These are phyloP conservation scores for Podospora pseudoanserina DNA, from an alignment of 495 filamentous ascomycete genomes.

Conservation along the genomic window DNA sequence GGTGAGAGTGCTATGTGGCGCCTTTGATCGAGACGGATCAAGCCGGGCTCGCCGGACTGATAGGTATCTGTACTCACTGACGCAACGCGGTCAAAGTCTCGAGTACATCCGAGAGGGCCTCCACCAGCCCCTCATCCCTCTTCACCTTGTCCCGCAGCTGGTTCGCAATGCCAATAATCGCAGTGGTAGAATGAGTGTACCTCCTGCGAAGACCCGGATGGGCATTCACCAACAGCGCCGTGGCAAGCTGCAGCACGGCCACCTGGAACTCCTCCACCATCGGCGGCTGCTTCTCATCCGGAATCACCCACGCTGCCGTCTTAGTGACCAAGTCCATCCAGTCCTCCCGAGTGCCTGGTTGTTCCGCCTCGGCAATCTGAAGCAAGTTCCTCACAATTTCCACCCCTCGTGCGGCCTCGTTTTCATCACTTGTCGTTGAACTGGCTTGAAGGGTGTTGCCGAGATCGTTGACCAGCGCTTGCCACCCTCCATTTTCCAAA, in stretches of 20 bases:
- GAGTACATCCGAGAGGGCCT: background rate
- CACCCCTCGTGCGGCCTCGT: slow-evolving; percentile 42
- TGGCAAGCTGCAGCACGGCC: slow-evolving; percentile 49
- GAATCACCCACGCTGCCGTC: slow-evolving; percentile 36
- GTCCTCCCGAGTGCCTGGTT: slow-evolving; percentile 37
- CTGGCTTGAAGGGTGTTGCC: slow-evolving; percentile 32
- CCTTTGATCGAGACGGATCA: background rate
- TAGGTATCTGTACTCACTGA: background rate
- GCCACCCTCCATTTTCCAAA: slow-evolving; percentile 47
- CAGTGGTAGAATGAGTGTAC: slow-evolving; percentile 41
- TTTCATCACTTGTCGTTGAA: slow-evolving; percentile 11
- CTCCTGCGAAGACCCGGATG: slow-evolving; percentile 42
- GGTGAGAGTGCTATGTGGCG: background rate
- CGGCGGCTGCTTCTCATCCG: slow-evolving; percentile 16
- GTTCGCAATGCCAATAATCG: slow-evolving; percentile 39
- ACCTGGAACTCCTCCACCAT: slow-evolving; percentile 45
- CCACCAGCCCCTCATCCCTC: slow-evolving; percentile 22
- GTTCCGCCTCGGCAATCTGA: slow-evolving; percentile 42
- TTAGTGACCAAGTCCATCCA: slow-evolving; percentile 47
- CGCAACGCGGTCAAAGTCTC: background rate
- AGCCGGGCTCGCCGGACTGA: background rate
- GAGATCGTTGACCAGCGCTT: slow-evolving; percentile 45
- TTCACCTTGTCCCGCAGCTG: slow-evolving; percentile 30
- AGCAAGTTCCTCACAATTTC: slow-evolving; percentile 53
- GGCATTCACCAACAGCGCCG: slow-evolving; percentile 45